phyloP scores from a whole-genome alignment of 2,329 filamentous ascomycete species.

The Elsinoe ampelina region DNA sequence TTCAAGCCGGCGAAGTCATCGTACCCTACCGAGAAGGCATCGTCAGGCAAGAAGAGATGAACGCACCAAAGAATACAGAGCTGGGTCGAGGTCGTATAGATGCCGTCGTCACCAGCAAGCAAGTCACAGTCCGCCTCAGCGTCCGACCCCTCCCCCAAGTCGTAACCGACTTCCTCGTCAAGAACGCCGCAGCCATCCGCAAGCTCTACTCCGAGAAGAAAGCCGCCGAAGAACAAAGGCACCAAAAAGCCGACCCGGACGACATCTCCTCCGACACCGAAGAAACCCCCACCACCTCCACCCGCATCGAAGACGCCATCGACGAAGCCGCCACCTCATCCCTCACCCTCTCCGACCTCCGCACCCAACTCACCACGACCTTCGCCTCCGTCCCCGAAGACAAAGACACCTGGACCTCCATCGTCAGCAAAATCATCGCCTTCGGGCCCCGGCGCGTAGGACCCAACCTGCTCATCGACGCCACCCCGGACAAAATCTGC shows the following conservation, averaged over 20 bases:
- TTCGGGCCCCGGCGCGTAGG: slow-evolving; percentile 82
- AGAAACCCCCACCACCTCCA: slow-evolving; percentile 40
- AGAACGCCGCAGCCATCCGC: slow-evolving; percentile 71
- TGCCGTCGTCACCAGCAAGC: slow-evolving; percentile 71
- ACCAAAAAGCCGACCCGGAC: slow-evolving; percentile 34
- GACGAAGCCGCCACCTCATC: slow-evolving; percentile 43
- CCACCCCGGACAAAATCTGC: slow-evolving; percentile 62
- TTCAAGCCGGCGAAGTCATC: slow-evolving; percentile 87
- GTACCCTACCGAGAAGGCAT: slow-evolving; percentile 94
- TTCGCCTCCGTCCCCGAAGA: slow-evolving; percentile 66
- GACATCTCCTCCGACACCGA: slow-evolving; percentile 28
- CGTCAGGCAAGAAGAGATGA: slow-evolving; percentile 77
- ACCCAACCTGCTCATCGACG: slow-evolving; percentile 82
- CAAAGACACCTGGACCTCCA: slow-evolving; percentile 65
- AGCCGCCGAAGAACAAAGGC: slow-evolving; percentile 36
- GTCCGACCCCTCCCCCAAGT: slow-evolving; percentile 68
- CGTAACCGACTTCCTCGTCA: slow-evolving; percentile 77
- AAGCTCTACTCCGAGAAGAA: slow-evolving; percentile 64
- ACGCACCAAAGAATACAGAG: slow-evolving; percentile 73
- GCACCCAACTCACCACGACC: slow-evolving; percentile 55
- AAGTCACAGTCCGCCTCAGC: slow-evolving; percentile 65
- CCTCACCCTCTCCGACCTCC: slow-evolving; percentile 68
- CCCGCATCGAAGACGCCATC: slow-evolving; percentile 33
- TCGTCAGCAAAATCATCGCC: slow-evolving; percentile 72
- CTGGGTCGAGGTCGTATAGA: slow-evolving; percentile 74